Evolutionary conservation across 495 filamentous ascomycete genomes (phyloP).

Genomic region (Tuber indicum): DNA sequence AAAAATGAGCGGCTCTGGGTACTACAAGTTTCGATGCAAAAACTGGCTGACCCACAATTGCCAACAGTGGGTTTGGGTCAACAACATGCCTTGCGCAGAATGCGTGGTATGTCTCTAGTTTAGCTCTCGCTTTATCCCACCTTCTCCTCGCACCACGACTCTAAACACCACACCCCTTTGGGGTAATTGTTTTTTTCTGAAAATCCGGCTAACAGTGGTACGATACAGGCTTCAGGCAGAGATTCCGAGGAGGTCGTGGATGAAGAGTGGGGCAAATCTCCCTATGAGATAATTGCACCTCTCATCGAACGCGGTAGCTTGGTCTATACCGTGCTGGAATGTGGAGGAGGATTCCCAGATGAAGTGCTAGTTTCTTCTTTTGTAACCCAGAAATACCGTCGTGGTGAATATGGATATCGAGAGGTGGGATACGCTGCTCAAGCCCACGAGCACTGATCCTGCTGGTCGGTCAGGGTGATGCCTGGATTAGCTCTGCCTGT

Average conservation of each 20-base stretch:
- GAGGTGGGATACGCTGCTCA: constrained; percentile 23
- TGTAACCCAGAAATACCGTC: constrained; percentile 19
- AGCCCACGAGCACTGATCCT: constrained; percentile 17
- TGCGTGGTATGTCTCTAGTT: constrained; percentile 49
- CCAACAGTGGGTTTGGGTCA: constrained; percentile 57
- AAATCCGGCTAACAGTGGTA: background rate
- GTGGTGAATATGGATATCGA: constrained; percentile 17
- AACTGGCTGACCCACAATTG: constrained; percentile 55
- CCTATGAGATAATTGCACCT: constrained; percentile 17
- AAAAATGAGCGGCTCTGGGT: constrained; percentile 54
- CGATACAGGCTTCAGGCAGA: constrained; percentile 28
- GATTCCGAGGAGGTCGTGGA: constrained; percentile 10
- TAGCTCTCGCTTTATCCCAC: background rate
- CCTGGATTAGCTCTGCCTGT: constrained; percentile 4
- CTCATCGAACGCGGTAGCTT: constrained; percentile 20
- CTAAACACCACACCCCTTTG: background rate
- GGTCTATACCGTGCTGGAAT: constrained; percentile 17
- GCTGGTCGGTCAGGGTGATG: background rate
- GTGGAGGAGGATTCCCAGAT: constrained; percentile 23
- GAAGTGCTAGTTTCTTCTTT: constrained; percentile 6
- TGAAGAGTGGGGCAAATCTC: background rate
- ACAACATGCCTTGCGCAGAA: constrained; percentile 52
- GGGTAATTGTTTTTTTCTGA: constrained; percentile 8
- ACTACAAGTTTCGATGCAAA: constrained; percentile 58
- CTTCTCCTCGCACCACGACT: background rate